Evolutionary conservation across 192 early-diverging fungal species (phyloP).

Genomic region (Backusella liffmaniae): DNA sequence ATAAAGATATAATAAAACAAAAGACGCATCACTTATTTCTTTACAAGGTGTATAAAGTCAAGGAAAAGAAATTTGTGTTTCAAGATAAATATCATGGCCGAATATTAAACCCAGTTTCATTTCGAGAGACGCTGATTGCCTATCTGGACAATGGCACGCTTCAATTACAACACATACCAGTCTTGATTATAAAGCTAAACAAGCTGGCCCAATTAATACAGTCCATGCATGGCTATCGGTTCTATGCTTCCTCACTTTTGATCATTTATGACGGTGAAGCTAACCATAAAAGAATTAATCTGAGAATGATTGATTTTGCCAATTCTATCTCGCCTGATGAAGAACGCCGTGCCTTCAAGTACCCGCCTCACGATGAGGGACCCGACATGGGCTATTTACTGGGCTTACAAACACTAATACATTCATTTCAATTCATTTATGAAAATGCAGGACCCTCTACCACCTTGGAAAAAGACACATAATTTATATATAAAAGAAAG

Average conservation of each 20-base stretch:
- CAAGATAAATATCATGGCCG: slow-evolving; percentile 97
- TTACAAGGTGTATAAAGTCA: slow-evolving; percentile 76
- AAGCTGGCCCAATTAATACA: slow-evolving; percentile 75
- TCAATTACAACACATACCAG: slow-evolving; percentile 77
- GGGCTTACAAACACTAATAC: slow-evolving; percentile 70
- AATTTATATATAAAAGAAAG: background rate
- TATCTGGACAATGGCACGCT: slow-evolving; percentile 86
- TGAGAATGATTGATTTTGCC: slow-evolving; percentile 97
- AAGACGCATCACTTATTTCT: background rate
- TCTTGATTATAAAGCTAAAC: slow-evolving; percentile 71
- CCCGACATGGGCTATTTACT: slow-evolving; percentile 79
- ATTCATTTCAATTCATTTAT: slow-evolving; percentile 65
- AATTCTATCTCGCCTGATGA: slow-evolving; percentile 72
- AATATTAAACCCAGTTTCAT: slow-evolving; percentile 73
- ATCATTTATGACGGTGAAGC: slow-evolving; percentile 88
- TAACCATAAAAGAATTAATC: slow-evolving; percentile 52
- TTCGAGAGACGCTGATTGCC: slow-evolving; percentile 72
- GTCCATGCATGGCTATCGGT: slow-evolving; percentile 78
- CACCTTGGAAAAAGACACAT: background rate
- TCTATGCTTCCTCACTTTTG: slow-evolving; percentile 87
- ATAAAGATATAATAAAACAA: background rate
- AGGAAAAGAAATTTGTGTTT: slow-evolving; percentile 72
- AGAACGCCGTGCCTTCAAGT: slow-evolving; percentile 16
- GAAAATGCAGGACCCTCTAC: slow-evolving; percentile 18
- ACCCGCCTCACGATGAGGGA: slow-evolving; percentile 44